Evolutionary conservation across 2,329 filamentous ascomycete genomes (phyloP).

Genomic region (Fusarium tjaetaba): DNA sequence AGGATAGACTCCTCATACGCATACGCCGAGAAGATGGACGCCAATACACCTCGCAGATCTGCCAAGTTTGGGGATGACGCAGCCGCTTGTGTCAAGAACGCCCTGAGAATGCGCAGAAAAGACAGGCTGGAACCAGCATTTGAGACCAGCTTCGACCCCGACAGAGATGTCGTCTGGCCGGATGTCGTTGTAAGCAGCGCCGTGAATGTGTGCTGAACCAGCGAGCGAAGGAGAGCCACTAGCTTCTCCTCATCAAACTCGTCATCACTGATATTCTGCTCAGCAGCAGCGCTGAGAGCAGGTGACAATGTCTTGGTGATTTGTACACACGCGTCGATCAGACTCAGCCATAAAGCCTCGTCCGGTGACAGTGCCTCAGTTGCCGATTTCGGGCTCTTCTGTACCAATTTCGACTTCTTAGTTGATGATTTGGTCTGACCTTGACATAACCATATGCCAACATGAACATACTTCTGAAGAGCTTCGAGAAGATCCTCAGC

Average conservation of each 20-base stretch:
- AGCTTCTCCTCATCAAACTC: conserved; percentile 68
- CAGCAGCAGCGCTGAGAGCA: conserved; percentile 54
- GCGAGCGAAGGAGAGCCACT: conserved; percentile 73
- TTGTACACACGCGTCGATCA: conserved; percentile 69
- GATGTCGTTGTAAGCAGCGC: conserved; percentile 83
- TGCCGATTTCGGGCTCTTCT: conserved; percentile 60
- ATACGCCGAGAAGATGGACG: conserved; percentile 94
- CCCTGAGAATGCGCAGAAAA: conserved; percentile 88
- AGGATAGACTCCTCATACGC: conserved; percentile 94
- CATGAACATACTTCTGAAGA: conserved; percentile 87
- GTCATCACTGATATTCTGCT: conserved; percentile 40
- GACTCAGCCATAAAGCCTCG: conserved; percentile 67
- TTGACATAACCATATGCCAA: conserved; percentile 96
- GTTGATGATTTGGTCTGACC: conserved; percentile 74
- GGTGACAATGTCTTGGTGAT: conserved; percentile 73
- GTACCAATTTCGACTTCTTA: conserved; percentile 56
- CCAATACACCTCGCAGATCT: conserved; percentile 84
- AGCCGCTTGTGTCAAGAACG: conserved; percentile 86
- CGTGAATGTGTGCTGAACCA: conserved; percentile 92
- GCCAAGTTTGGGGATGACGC: conserved; percentile 84
- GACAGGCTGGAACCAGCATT: conserved; percentile 69
- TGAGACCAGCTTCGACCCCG: conserved; percentile 49
- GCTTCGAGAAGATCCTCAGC: conserved; percentile 79
- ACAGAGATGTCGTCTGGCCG: conserved; percentile 49
- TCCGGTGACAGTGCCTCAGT: conserved; percentile 60